Evolutionary conservation across 164 flowering plant species (phyloP).

Genomic region (Akebia trifoliata): DNA sequence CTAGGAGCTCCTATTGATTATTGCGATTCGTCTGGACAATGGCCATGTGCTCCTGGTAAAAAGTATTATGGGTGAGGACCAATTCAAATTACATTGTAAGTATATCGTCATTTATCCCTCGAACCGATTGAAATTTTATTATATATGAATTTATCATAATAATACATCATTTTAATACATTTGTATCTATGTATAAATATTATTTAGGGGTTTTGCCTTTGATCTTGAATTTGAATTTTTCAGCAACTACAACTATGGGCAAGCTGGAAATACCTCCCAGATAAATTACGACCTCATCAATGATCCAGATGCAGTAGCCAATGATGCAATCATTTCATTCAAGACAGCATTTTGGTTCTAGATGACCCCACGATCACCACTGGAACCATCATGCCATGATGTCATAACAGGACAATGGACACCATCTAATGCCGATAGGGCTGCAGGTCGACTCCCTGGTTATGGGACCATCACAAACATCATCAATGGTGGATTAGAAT

Average conservation of each 20-base stretch:
- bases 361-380: slow-evolving; percentile 25
- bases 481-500: slow-evolving; percentile 19
- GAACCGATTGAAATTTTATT: too few species aligned
- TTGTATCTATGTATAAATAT: too few species aligned
- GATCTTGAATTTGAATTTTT: too few species aligned
- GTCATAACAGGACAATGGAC: slow-evolving; percentile 11
- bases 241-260: slow-evolving; percentile 41
- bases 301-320: slow-evolving; percentile 35
- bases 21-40: slow-evolving; percentile 7
- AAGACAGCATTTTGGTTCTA: slow-evolving; percentile 42
- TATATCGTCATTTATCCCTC: too few species aligned
- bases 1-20: neutral
- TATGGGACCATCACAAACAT: slow-evolving; percentile 18
- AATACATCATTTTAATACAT: too few species aligned
- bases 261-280: slow-evolving; percentile 25
- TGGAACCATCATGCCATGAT: slow-evolving; percentile 9
- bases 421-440: slow-evolving; percentile 7
- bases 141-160: too few species aligned
- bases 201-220: too few species aligned
- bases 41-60: slow-evolving; percentile 23
- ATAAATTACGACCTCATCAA: slow-evolving; percentile 18
- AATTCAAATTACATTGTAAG: slow-evolving; percentile 19
- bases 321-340: slow-evolving; percentile 29
- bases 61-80: slow-evolving; percentile 34
- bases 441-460: slow-evolving; percentile 16